phyloP scores from a whole-genome alignment of 2,329 filamentous ascomycete genomes.

The Rhytidhysteron rufulum region DNA sequence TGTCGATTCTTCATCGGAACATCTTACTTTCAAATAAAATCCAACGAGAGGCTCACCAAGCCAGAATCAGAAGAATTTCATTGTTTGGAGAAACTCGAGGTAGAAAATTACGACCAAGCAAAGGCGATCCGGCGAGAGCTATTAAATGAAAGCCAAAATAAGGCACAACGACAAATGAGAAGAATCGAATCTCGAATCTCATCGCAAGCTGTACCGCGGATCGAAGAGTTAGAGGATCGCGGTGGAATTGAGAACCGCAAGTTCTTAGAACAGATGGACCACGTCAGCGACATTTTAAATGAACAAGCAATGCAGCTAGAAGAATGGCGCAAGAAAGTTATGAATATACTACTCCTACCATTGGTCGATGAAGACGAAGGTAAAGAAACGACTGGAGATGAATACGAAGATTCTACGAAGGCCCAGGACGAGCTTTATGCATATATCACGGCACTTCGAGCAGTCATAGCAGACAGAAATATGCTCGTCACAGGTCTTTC shows the following conservation, averaged over 20 bases:
- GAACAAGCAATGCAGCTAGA: conserved; percentile 67
- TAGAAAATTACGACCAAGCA: conserved; percentile 70
- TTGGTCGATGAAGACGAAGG: conserved; percentile 75
- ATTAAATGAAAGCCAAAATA: conserved; percentile 55
- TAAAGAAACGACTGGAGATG: conserved; percentile 78
- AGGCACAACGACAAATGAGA: conserved; percentile 62
- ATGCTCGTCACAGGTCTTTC: conserved; percentile 70
- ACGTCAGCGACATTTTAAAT: conserved; percentile 64
- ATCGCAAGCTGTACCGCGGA: conserved; percentile 18
- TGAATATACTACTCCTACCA: conserved; percentile 67
- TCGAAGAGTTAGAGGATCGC: conserved; percentile 55
- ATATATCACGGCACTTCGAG: conserved; percentile 74
- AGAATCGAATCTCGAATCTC: conserved; percentile 36
- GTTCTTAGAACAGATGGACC: conserved; percentile 63
- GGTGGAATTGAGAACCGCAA: conserved; percentile 70
- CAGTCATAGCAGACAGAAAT: conserved; percentile 73
- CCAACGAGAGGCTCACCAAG: conserved; percentile 59
- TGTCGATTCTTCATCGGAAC: conserved; percentile 83
- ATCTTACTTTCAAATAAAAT: conserved; percentile 78
- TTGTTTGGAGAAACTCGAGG: conserved; percentile 66
- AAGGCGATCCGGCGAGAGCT: conserved; percentile 76
- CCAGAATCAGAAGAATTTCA: conserved; percentile 66
- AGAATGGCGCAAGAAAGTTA: conserved; percentile 69
- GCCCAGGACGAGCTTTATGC: conserved; percentile 85
- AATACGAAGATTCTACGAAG: conserved; percentile 83